Conservation (phyloP, 805 yeast genomes). For the Starmerella bombicola region DNA sequence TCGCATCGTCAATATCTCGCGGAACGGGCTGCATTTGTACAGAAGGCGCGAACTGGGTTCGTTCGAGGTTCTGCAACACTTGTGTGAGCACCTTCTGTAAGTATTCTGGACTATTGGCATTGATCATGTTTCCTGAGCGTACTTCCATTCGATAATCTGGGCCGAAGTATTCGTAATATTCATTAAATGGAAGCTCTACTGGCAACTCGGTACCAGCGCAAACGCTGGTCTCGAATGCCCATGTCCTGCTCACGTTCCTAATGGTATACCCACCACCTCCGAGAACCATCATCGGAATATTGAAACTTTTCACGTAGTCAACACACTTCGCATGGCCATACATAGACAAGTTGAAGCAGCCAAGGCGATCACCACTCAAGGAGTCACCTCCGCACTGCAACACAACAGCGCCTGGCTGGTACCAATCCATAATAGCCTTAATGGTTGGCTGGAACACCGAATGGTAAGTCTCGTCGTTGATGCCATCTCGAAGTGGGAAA, state of each 20-base stretch:
- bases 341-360: slow-evolving; percentile 85
- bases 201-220: slow-evolving; percentile 45
- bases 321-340: slow-evolving; percentile 95
- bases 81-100: slow-evolving; percentile 70
- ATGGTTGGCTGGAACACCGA: slow-evolving; percentile 50
- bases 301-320: slow-evolving; percentile 73
- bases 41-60: slow-evolving; percentile 93
- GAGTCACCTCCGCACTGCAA: slow-evolving; percentile 98
- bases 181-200: slow-evolving; percentile 76
- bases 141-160: slow-evolving; percentile 94
- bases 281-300: slow-evolving; percentile 75
- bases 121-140: slow-evolving; percentile 90
- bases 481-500: slow-evolving; percentile 89
- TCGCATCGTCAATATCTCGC: slow-evolving; percentile 78
- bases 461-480: slow-evolving; percentile 86
- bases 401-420: slow-evolving; percentile 86
- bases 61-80: slow-evolving; percentile 64
- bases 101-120: slow-evolving; percentile 88
- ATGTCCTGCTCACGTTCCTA: slow-evolving; percentile 81
- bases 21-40: slow-evolving; percentile 89
- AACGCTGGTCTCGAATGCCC: slow-evolving; percentile 90
- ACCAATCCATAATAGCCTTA: slow-evolving; percentile 81
- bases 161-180: slow-evolving; percentile 92
- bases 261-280: slow-evolving; percentile 99
- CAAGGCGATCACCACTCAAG: slow-evolving; percentile 81